Evolutionary conservation across 2,329 filamentous ascomycete species (phyloP), one percentile per base, ranked within the genome.

Genomic region (Trichoderma aggressivum): DNA sequence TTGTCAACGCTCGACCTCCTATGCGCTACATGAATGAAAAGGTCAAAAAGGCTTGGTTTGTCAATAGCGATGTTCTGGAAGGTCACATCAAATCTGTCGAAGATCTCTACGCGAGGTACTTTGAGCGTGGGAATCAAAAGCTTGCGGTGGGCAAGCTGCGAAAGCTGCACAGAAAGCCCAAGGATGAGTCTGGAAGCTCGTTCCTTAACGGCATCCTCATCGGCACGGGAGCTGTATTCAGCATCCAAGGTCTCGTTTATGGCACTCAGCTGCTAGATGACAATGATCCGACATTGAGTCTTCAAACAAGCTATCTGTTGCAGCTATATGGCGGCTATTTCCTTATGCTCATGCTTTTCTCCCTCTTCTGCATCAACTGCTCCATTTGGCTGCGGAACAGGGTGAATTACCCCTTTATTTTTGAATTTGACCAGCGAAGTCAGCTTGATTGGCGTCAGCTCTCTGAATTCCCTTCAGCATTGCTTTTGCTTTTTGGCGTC

Each of bases 241-340:
- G 85, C 28, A 81, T 92, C 24, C 88, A 94, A 76, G 91, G 90
- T 3, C 78, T 92, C 16, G 85, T 91, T 5, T 87, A 90, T 73
- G 91, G 87, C 16, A 77, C 81, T 1, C 80, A 88, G 69, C 82
- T 92, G 2, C 78, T 89, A 3, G 81, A 85, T 39, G 76, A 86
- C 64, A 75, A 82, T 0, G 86, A 92, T 72, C 77, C 80, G 1
- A 77, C 77, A 1, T 73, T 91, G 3, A 81, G 81, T 7, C 71
- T 82, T 24, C 85, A 88, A 61, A 91, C 91, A 0, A 86, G 85
- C 75, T 94, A 92, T 81, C 82, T 97, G 30, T 78, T 97, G 74
- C 94, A 98, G 87, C 89, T 99, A 18, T 99, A 99, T 79, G 96
- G 86, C 12, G 96, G 96, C 1, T 98, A 97, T 80, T 97, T 97